Percentiles rank a stretch among this genome's conserved stretches.
phyloP scores from a whole-genome alignment of 305 asterid genomes.

The Plantago rigida region DNA sequence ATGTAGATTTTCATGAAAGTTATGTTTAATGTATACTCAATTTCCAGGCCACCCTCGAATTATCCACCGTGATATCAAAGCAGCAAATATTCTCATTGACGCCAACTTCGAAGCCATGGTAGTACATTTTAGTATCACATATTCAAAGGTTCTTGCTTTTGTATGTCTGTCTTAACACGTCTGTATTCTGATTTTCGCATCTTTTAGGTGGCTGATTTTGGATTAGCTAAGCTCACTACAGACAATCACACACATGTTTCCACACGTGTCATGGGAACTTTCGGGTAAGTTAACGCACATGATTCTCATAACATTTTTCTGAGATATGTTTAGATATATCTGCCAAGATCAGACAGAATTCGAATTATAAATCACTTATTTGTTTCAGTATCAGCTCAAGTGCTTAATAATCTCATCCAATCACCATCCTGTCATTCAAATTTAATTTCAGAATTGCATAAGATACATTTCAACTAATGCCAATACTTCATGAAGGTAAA shows the following conservation, averaged over 20 bases:
- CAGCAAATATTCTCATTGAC: conserved; percentile 75
- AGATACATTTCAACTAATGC: not conserved
- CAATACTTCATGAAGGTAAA: not conserved
- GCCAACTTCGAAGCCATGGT: conserved; percentile 69
- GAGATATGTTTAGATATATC: not conserved
- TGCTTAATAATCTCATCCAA: not conserved
- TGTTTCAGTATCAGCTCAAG: not conserved
- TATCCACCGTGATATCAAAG: conserved; percentile 73
- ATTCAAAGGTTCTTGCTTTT: not conserved
- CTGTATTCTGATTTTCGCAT: not conserved
- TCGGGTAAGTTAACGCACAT: conserved; percentile 37
- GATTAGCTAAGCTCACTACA: conserved; percentile 60
- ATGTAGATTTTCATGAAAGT: not conserved
- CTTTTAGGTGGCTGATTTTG: conserved; percentile 74
- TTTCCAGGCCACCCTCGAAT: conserved; percentile 63
- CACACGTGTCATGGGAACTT: conserved; percentile 85
- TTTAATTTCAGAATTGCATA: not conserved
- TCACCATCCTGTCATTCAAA: not conserved
- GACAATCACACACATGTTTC: conserved; percentile 68
- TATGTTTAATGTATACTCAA: conserved; percentile 5
- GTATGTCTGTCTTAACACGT: too few relatives aligned
- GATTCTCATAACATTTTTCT: not conserved
- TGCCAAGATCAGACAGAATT: not conserved
- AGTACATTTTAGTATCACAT: conserved; percentile 1
- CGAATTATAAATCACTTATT: not conserved